These are phyloP conservation scores for Gynandropsis gynandra DNA, from an alignment of 345 rosid genomes.

Conservation along the genomic window DNA sequence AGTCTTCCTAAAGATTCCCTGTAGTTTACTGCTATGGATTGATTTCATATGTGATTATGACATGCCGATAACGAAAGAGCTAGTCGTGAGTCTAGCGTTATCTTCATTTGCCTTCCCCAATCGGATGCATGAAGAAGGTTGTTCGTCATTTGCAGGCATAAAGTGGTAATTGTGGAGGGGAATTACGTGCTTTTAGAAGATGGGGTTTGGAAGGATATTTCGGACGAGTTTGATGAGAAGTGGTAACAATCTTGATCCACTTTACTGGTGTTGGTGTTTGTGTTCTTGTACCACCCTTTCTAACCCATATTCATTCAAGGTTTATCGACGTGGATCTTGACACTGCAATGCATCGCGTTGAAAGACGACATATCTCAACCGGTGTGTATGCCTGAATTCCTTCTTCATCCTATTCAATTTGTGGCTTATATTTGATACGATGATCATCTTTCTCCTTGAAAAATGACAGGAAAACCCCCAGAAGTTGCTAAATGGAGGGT, in stretches of 20 bases:
- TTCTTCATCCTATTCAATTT: background rate
- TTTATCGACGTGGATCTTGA: constrained; percentile 74
- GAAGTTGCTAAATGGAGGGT: constrained; percentile 86
- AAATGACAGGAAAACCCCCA: constrained; percentile 54
- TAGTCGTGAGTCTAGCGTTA: too few species aligned
- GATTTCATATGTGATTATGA: too few species aligned
- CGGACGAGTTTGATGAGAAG: constrained; percentile 70
- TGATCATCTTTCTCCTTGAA: background rate
- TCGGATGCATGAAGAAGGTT: background rate
- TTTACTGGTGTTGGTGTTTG: too few species aligned
- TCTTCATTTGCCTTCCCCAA: too few species aligned
- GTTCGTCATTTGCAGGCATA: constrained; percentile 54
- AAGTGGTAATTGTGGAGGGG: constrained; percentile 82
- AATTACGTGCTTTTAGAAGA: constrained; percentile 63
- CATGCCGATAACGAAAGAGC: too few species aligned
- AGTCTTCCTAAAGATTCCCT: constrained; percentile 30
- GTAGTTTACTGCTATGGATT: background rate
- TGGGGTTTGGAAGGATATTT: constrained; percentile 74
- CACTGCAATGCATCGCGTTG: constrained; percentile 67
- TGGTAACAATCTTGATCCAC: constrained; percentile 64
- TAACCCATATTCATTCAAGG: constrained; percentile 33
- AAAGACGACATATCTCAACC: constrained; percentile 65
- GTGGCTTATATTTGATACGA: background rate
- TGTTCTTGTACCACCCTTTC: background rate
- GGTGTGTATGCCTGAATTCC: constrained; percentile 28